These are phyloP conservation scores for Sphagnum contortum DNA, from an alignment of 225 moss, liverwort and hornwort species.

Conservation along the genomic window DNA sequence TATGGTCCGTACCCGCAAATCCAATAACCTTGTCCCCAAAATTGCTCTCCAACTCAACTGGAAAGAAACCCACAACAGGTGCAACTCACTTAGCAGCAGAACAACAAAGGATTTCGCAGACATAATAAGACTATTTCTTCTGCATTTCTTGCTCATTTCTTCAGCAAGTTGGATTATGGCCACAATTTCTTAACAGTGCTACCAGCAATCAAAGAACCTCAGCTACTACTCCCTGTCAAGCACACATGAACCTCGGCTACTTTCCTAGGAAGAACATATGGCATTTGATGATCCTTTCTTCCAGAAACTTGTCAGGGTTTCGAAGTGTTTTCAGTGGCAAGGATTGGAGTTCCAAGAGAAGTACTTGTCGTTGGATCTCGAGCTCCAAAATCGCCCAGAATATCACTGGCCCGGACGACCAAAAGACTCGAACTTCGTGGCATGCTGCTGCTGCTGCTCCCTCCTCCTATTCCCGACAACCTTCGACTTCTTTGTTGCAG, in stretches of 20 bases:
- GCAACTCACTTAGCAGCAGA: neutral
- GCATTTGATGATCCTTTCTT: too few relatives aligned
- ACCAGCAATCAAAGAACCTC: neutral
- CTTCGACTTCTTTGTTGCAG: neutral
- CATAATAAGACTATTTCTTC: neutral
- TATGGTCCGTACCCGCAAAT: slow-evolving; percentile 33
- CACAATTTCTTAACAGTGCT: neutral
- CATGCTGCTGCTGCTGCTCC: neutral
- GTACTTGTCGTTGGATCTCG: slow-evolving; percentile 28
- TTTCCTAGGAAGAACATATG: too few relatives aligned
- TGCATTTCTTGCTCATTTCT: neutral
- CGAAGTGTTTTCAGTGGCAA: too few relatives aligned
- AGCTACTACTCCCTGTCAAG: neutral
- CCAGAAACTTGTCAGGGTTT: too few relatives aligned
- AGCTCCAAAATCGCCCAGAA: slow-evolving; percentile 26
- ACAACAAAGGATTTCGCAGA: neutral
- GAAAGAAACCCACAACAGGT: neutral
- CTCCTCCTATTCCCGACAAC: neutral
- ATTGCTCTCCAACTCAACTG: slow-evolving; percentile 41
- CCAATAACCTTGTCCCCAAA: slow-evolving; percentile 30
- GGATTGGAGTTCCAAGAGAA: neutral
- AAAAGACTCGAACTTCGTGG: neutral
- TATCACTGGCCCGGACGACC: slow-evolving; percentile 8
- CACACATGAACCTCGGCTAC: neutral
- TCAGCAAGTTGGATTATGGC: neutral